Evolutionary conservation across 2,329 filamentous ascomycete genomes (phyloP).

Genomic region (Metarhizium humberi): DNA sequence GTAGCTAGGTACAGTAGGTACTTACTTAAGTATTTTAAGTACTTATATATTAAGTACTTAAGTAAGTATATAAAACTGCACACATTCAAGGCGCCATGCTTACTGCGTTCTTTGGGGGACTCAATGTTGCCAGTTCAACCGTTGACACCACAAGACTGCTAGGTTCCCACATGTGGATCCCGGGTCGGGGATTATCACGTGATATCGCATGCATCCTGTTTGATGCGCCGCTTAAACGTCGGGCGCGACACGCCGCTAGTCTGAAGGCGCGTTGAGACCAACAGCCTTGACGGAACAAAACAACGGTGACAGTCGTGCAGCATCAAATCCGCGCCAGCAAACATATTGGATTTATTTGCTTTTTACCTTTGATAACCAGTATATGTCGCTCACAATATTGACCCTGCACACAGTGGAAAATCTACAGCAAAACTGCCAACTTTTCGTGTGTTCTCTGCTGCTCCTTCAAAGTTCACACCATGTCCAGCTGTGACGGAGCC

Average conservation of each 20-base stretch:
- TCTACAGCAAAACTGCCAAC: background rate
- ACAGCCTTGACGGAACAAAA: background rate
- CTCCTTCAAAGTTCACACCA: background rate
- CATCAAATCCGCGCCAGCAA: background rate
- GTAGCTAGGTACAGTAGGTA: too few species aligned
- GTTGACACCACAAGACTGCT: too few species aligned
- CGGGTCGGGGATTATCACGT: background rate
- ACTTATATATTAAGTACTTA: too few species aligned
- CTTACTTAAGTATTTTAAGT: too few species aligned
- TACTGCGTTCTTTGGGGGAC: too few species aligned
- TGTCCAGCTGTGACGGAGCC: background rate
- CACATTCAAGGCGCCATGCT: too few species aligned
- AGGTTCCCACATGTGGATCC: too few species aligned
- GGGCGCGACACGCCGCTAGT: constrained; percentile 7
- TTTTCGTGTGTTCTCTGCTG: too few species aligned
- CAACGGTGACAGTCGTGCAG: background rate
- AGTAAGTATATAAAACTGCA: too few species aligned
- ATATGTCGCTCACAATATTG: background rate
- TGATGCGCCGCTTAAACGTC: constrained; percentile 10
- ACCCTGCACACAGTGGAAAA: background rate
- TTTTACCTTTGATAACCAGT: background rate
- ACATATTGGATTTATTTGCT: background rate
- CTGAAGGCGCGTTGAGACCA: background rate
- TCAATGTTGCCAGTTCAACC: too few species aligned
- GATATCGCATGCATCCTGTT: background rate